Evolutionary conservation across 257 asterid species (phyloP), one percentile per base, ranked within the genome.

Genomic region (Henckelia pumila): DNA sequence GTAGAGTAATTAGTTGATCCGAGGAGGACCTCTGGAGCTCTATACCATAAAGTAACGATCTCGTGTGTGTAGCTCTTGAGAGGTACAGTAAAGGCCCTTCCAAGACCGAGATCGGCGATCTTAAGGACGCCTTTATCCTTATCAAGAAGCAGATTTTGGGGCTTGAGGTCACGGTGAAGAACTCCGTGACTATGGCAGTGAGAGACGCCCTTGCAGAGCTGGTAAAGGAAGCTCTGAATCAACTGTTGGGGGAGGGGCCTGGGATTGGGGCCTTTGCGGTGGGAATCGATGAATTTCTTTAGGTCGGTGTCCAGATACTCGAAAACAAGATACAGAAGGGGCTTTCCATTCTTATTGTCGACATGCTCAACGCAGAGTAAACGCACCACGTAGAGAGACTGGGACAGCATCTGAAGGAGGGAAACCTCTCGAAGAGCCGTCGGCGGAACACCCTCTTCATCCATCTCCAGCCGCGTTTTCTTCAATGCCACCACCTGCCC

Each of bases 101-200:
- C 97, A 6, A 93, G 86, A n/a, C 99, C 99, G 4, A 93, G 90
- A 81, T 93, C 99, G 1, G 99, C 99, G 59, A 93, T 90, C 81
- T 93, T 93, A 67, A 93, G 88, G 10, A 93, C 70, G 16, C 95
- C 97, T 71, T 86, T 93, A 3, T 90, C 95, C 89, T 93, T 93
- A 68, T 93, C 99, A 17, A 93, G 88, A 28, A 93, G 77, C 61
- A 93, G 79, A 62, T n/a, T 93, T 75, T 93, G 99, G 17, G 99
- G 99, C 84, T 93, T 93, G 57, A 93, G 89, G 77, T 93, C 99
- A 57, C 98, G 85, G 79, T 93, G 99, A 19, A 93, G 95, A 16
- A 88, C 99, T 0, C 95, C 99, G 52, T 93, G 98, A 70, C 96
- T 85, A 80, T 93, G 98, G 80, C 97, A 89, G 76, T 93, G 97